Evolutionary conservation across 2,329 filamentous ascomycete genomes (phyloP).

Genomic region (Claviceps spartinae): DNA sequence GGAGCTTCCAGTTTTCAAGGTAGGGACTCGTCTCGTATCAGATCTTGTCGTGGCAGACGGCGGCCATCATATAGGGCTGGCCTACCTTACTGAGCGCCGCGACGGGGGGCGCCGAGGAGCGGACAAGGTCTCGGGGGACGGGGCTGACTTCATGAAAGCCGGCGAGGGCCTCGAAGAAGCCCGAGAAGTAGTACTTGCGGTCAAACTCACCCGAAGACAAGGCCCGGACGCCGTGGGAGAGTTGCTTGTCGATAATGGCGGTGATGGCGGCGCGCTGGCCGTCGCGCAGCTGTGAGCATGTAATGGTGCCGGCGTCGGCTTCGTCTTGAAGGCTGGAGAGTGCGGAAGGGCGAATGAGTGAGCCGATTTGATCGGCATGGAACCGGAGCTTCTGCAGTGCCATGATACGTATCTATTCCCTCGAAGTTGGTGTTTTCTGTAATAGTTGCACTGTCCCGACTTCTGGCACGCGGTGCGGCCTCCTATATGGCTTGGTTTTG

Average conservation of each 20-base stretch:
- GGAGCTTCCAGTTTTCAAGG: slow-evolving; percentile 28
- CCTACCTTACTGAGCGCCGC: slow-evolving; percentile 25
- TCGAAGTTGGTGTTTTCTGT: neutral
- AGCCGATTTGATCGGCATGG: slow-evolving; percentile 60
- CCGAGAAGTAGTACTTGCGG: slow-evolving; percentile 34
- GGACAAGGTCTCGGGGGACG: slow-evolving; percentile 24
- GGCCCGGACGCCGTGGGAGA: slow-evolving; percentile 46
- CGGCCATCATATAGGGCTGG: slow-evolving; percentile 25
- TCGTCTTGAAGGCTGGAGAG: slow-evolving; percentile 38
- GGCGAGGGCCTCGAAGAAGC: slow-evolving; percentile 33
- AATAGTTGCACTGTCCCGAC: neutral
- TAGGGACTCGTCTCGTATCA: slow-evolving; percentile 26
- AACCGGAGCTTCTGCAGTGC: slow-evolving; percentile 33
- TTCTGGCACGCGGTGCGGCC: neutral
- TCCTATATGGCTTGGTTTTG: neutral
- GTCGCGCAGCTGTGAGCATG: slow-evolving; percentile 30
- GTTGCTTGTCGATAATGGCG: slow-evolving; percentile 51
- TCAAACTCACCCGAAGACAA: slow-evolving; percentile 59
- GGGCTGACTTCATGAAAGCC: slow-evolving; percentile 25
- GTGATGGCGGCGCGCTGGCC: slow-evolving; percentile 50
- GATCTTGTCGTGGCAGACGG: slow-evolving; percentile 29
- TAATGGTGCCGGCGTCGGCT: slow-evolving; percentile 35
- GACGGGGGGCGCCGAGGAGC: slow-evolving; percentile 24
- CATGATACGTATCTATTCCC: neutral
- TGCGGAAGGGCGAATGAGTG: slow-evolving; percentile 50